Conservation (phyloP, 352 stramenopile genomes). For the Pythium aphanidermatum region DNA sequence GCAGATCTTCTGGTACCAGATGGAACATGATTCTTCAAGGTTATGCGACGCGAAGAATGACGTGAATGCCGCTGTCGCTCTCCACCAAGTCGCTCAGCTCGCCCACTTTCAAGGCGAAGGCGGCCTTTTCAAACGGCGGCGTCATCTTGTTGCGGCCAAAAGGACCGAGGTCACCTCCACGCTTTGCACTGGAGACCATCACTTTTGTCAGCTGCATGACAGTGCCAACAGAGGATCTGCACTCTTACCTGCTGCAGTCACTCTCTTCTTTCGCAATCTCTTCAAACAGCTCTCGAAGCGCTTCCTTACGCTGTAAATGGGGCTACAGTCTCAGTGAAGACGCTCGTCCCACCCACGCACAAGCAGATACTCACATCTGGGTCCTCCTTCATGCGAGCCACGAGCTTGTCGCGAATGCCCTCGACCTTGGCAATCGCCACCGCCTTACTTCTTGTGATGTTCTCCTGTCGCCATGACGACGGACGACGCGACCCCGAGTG, state of each 20-base stretch:
- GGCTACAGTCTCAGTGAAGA: not conserved
- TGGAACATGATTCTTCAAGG: too few relatives aligned
- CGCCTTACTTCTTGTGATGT: conserved; percentile 83
- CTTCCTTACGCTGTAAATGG: conserved; percentile 19
- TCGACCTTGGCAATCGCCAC: conserved; percentile 72
- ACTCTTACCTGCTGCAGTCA: conserved; percentile 81
- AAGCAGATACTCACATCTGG: conserved; percentile 33
- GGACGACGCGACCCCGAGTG: conserved; percentile 74
- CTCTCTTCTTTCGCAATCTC: conserved; percentile 85
- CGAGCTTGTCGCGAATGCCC: conserved; percentile 78
- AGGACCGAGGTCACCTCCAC: conserved; percentile 84
- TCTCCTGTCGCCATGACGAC: conserved; percentile 85
- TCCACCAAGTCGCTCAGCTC: conserved; percentile 94
- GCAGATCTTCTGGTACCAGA: too few relatives aligned
- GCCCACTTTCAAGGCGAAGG: conserved; percentile 90
- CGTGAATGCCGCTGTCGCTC: conserved; percentile 95
- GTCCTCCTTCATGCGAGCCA: conserved; percentile 61
- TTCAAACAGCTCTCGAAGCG: conserved; percentile 70
- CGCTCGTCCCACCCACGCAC: not conserved
- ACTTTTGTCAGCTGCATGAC: not conserved
- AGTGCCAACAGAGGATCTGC: not conserved
- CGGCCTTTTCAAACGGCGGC: conserved; percentile 86
- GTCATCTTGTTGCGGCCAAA: conserved; percentile 92
- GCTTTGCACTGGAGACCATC: conserved; percentile 67
- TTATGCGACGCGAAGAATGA: conserved; percentile 92